These are phyloP conservation scores for Amanita molliuscula DNA, from an alignment of 768 basidiomycete genomes.

Conservation along the genomic window DNA sequence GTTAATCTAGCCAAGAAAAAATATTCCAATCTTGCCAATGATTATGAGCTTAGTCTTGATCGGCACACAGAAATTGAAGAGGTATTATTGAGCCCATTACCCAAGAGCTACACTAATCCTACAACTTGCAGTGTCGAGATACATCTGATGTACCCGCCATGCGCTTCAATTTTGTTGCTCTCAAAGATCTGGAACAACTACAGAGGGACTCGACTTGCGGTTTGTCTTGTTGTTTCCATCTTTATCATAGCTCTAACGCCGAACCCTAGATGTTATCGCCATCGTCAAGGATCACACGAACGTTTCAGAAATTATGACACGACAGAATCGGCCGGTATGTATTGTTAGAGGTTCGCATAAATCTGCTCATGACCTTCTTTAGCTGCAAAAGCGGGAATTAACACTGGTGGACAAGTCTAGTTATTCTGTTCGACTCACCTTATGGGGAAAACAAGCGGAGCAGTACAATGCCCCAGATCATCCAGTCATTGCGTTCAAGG, in stretches of 20 bases:
- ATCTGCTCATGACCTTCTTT: constrained; percentile 5
- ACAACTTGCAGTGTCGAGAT: constrained; percentile 60
- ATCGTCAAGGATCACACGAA: constrained; percentile 73
- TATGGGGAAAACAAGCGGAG: constrained; percentile 97
- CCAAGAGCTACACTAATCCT: neutral
- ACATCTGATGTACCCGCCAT: constrained; percentile 64
- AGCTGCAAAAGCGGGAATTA: constrained; percentile 87
- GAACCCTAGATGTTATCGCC: constrained; percentile 67
- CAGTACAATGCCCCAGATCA: constrained; percentile 46
- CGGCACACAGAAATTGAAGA: constrained; percentile 78
- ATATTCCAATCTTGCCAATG: constrained; percentile 81
- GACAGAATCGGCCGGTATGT: constrained; percentile 52
- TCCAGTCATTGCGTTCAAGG: constrained; percentile 87
- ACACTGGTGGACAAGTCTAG: constrained; percentile 78
- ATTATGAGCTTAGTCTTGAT: constrained; percentile 89
- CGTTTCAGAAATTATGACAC: constrained; percentile 48
- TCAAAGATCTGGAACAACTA: constrained; percentile 50
- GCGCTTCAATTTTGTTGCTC: constrained; percentile 71
- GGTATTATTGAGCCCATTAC: constrained; percentile 27
- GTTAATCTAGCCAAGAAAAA: constrained; percentile 97
- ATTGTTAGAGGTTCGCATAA: no score
- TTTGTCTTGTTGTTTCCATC: constrained; percentile 25
- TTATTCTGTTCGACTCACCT: constrained; percentile 71
- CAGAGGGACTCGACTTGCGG: constrained; percentile 80
- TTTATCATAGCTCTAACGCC: constrained; percentile 7